Evolutionary conservation across 148 eudicot genomes (phyloP).

Genomic region (Cornus florida): DNA sequence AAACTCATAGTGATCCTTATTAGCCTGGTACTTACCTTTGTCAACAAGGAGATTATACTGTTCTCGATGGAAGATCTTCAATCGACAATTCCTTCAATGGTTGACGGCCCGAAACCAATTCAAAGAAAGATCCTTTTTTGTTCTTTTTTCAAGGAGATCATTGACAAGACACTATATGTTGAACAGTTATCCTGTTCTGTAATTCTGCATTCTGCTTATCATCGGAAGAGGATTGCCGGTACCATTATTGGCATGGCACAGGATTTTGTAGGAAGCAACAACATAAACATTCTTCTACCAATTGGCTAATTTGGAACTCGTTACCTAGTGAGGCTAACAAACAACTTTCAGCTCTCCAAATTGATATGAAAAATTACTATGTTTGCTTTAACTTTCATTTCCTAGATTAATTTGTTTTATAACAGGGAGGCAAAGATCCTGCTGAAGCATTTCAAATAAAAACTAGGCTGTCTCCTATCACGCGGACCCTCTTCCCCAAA

Average conservation of each 20-base stretch:
- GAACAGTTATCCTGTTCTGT: constrained; percentile 92
- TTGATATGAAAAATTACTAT: no score
- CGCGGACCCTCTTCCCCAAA: constrained; percentile 77
- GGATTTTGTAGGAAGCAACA: no score
- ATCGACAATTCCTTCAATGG: constrained; percentile 87
- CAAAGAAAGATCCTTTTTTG: constrained; percentile 92
- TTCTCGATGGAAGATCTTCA: constrained; percentile 93
- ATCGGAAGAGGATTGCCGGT: constrained; percentile 45
- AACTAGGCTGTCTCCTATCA: constrained; percentile 62
- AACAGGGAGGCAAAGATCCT: constrained; percentile 93
- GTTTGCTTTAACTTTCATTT: background rate
- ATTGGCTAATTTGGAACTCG: no score
- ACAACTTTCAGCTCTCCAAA: no score
- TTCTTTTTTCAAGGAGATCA: constrained; percentile 67
- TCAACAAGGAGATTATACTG: constrained; percentile 88
- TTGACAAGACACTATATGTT: constrained; percentile 66
- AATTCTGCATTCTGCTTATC: constrained; percentile 87
- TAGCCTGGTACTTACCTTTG: constrained; percentile 20
- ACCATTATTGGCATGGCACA: no score
- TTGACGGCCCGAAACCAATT: constrained; percentile 98
- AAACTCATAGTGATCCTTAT: constrained; percentile 58
- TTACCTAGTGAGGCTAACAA: no score
- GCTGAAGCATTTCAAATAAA: constrained; percentile 78
- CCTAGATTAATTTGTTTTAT: background rate
- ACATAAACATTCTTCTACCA: no score